Percentiles rank a stretch among this genome's conserved stretches.
Evolutionary conservation across 2,329 filamentous ascomycete species (phyloP).

Genomic region (Ceratocystis smalleyi): DNA sequence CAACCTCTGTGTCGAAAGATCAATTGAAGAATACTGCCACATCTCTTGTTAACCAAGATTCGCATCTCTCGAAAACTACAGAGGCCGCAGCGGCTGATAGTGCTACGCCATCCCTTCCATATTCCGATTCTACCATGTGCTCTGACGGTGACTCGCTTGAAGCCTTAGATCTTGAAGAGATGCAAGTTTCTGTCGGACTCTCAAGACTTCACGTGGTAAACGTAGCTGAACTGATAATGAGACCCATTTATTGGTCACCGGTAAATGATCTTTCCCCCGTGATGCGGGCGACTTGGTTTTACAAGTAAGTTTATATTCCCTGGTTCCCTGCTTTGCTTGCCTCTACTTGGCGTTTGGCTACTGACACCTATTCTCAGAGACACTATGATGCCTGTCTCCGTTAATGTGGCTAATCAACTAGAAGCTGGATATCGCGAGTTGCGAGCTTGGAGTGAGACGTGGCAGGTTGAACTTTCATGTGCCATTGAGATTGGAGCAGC

Average conservation of each 20-base stretch:
- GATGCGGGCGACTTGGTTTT: conserved; percentile 87
- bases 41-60: neutral
- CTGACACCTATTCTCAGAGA: conserved; percentile 33
- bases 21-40: neutral
- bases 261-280: conserved; percentile 77
- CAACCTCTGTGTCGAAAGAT: neutral
- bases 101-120: neutral
- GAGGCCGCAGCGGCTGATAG: neutral
- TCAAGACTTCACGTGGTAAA: conserved; percentile 83
- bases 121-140: neutral
- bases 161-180: neutral
- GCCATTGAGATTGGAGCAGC: conserved; percentile 78
- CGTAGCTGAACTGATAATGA: conserved; percentile 71
- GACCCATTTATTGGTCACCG: conserved; percentile 95
- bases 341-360: neutral
- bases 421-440: conserved; percentile 82
- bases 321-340: neutral
- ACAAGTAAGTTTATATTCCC: conserved; percentile 36
- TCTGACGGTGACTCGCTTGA: neutral
- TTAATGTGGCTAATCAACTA: conserved; percentile 74
- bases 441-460: conserved; percentile 78
- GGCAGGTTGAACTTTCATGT: conserved; percentile 78
- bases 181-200: conserved; percentile 66
- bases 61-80: neutral
- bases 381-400: conserved; percentile 79